A percentile compares a stretch with the other conserved stretches of the same genome.
Evolutionary conservation across 805 yeast species (phyloP).

Genomic region (Metschnikowia vanudenii): DNA sequence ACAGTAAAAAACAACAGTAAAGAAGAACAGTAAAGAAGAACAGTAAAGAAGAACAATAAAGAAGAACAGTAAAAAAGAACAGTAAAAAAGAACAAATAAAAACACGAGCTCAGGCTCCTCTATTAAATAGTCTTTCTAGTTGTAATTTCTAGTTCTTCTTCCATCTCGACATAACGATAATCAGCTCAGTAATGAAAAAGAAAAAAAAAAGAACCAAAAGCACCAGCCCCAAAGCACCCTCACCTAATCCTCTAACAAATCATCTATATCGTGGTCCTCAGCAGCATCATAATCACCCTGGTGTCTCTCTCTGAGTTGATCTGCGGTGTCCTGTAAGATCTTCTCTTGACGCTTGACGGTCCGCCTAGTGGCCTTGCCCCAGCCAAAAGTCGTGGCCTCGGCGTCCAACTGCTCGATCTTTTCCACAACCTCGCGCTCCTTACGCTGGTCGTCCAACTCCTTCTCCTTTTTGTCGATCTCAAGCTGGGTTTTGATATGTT

Average conservation of each 20-base stretch:
- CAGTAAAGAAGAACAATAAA: too few species aligned
- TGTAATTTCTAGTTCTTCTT: too few species aligned
- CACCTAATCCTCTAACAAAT: conserved; percentile 47
- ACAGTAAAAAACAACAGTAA: too few species aligned
- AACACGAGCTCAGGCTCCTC: background rate
- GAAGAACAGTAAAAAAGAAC: too few species aligned
- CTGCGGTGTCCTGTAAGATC: conserved; percentile 46
- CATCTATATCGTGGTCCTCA: conserved; percentile 69
- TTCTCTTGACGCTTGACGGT: conserved; percentile 55
- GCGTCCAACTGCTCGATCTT: conserved; percentile 33
- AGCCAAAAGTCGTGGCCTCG: conserved; percentile 60
- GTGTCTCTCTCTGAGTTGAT: conserved; percentile 38
- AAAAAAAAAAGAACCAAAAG: too few species aligned
- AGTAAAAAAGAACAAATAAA: too few species aligned
- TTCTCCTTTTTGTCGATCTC: conserved; percentile 47
- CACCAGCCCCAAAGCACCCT: too few species aligned
- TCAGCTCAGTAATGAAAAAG: background rate
- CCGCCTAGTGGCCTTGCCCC: conserved; percentile 76
- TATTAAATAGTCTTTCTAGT: background rate
- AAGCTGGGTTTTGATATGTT: conserved; percentile 49
- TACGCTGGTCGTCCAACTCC: conserved; percentile 34
- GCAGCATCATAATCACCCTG: conserved; percentile 47
- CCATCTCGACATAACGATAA: too few species aligned
- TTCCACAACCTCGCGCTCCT: conserved; percentile 26
- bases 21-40: too few species aligned